Evolutionary conservation across 2,329 filamentous ascomycete genomes (phyloP).

Genomic region (Teratosphaeria epicoccoides): DNA sequence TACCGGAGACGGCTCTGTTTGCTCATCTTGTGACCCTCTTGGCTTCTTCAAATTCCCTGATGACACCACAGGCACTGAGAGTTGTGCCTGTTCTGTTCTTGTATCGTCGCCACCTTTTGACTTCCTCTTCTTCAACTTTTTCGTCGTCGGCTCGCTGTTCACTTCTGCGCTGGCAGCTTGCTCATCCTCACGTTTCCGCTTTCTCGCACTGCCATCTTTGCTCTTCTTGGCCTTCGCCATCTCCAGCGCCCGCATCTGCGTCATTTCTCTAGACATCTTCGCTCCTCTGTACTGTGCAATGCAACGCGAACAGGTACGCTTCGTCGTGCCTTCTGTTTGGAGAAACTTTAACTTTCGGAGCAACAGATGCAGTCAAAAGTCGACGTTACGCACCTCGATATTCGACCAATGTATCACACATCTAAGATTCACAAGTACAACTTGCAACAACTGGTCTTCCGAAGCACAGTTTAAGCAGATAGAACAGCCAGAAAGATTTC

Average conservation of each 20-base stretch:
- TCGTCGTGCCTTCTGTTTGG: neutral
- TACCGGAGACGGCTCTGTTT: neutral
- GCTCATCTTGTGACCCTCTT: neutral
- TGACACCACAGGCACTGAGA: neutral
- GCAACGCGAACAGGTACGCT: neutral
- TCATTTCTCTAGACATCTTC: conserved; percentile 14
- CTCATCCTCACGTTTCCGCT: conserved; percentile 6
- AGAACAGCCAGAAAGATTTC: too few species aligned
- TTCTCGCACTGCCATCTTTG: conserved; percentile 26
- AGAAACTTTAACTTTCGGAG: neutral
- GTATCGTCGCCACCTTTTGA: neutral
- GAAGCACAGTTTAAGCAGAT: too few species aligned
- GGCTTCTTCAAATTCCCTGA: neutral
- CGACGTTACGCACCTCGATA: neutral
- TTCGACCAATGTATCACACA: neutral
- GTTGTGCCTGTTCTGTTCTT: neutral
- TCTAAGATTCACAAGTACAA: too few species aligned
- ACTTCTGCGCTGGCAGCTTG: neutral
- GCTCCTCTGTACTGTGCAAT: neutral
- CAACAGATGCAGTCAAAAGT: neutral
- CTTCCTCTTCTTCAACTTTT: conserved; percentile 13
- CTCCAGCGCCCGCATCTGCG: conserved; percentile 5
- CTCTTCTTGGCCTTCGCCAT: conserved; percentile 29
- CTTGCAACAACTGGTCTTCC: neutral
- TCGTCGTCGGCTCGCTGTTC: conserved; percentile 5